Evolutionary conservation across 495 filamentous ascomycete genomes (phyloP), one percentile per base, ranked within the genome.

Genomic region (Lepidopterella palustris): DNA sequence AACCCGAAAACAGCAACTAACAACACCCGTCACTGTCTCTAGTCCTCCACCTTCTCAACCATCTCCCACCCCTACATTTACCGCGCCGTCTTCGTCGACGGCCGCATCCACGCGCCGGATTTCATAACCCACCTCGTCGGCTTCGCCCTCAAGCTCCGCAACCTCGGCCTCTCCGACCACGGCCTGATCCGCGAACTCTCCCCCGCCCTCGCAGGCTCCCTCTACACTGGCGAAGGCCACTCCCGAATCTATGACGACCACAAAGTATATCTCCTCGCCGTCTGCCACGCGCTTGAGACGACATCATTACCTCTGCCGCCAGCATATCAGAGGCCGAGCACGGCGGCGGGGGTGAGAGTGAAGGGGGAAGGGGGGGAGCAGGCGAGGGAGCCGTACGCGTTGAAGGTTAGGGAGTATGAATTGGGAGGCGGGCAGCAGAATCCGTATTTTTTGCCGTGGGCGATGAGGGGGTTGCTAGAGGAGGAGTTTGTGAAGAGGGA

Each of bases 41-140:
- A 91, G 83, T 96, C 91, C 15, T 89, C 91, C 0, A 84, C 90
- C 1, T 95, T 95, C 65, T 82, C 89, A 1, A 85, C 85, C 4
- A 82, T 88, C 4, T 82, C 82, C 31, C 93, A 98, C 69, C 93
- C 93, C 3, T 91, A 96, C 64, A 92, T 98, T 39, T 92, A 87
- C 68, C 84, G 93, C 24, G 89, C 92, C 27, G 92, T 92, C 5
- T 98, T 97, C 69, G 89, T 98, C 50, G 92, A 97, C 71, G 90
- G 92, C 32, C 82, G 91, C 60, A 82, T 96, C 27, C 92, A 98
- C 68, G 86, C 92, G 6, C 90, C 93, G 5, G 90, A 95, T 69
- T 97, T 97, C 66, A 81, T 98, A 11, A 89, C 90, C 3, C 90
- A 95, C 66, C 78, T 98, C 2, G 87, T 97, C 25, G 95, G 92